Evolutionary conservation across 2,329 filamentous ascomycete species (phyloP).

Genomic region (Elsinoe arachidis): DNA sequence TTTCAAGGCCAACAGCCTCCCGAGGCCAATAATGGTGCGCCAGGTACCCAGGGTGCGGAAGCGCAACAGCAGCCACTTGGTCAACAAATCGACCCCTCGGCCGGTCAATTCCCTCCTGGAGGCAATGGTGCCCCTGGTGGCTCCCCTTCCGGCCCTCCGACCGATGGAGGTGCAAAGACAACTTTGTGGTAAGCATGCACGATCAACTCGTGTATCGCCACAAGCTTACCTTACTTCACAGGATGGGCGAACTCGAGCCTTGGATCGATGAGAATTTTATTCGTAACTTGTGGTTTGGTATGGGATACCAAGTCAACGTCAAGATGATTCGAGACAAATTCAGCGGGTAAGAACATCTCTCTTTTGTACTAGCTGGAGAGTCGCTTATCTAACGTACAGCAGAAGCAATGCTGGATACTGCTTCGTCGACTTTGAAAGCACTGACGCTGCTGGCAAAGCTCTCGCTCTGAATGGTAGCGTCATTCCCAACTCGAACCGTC

Average conservation of each 20-base stretch:
- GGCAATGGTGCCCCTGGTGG: constrained; percentile 38
- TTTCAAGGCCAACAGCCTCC: constrained; percentile 52
- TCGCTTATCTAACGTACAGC: constrained; percentile 19
- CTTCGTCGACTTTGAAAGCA: constrained; percentile 83
- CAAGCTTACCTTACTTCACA: constrained; percentile 34
- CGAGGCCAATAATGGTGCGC: constrained; percentile 41
- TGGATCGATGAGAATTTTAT: constrained; percentile 99
- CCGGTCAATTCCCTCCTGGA: constrained; percentile 35
- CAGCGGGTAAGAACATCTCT: constrained; percentile 61
- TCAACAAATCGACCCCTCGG: constrained; percentile 45
- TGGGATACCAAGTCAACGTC: constrained; percentile 91
- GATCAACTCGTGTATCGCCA: constrained; percentile 6
- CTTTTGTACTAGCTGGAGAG: background rate
- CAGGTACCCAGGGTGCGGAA: constrained; percentile 41
- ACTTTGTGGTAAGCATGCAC: constrained; percentile 40
- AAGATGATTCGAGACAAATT: constrained; percentile 99
- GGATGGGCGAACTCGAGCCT: constrained; percentile 98
- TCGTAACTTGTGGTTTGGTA: constrained; percentile 85
- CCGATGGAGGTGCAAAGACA: constrained; percentile 41
- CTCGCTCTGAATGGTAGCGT: constrained; percentile 78
- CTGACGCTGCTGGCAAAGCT: constrained; percentile 83
- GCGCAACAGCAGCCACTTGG: constrained; percentile 47
- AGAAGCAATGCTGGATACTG: constrained; percentile 94
- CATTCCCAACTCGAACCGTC: constrained; percentile 87
- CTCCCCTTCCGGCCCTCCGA: constrained; percentile 26